Conservation (phyloP, 441 rosid genomes). For the Raphanus hybrid region DNA sequence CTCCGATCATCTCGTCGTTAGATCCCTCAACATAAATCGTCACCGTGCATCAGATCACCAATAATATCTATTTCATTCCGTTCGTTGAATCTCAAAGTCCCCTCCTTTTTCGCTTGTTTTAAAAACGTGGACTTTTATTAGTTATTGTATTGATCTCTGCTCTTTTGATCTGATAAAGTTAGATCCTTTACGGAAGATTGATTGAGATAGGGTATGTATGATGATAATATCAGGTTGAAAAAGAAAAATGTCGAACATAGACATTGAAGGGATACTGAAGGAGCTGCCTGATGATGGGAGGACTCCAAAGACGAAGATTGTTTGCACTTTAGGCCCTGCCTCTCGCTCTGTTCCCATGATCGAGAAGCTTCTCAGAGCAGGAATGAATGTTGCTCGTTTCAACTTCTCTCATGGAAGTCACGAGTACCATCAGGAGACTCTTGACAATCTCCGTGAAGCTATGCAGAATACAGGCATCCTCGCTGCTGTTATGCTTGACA, state of each 20-base stretch:
- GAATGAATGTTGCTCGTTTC: conserved; percentile 77
- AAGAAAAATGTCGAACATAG: conserved; percentile 73
- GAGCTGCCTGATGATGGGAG: conserved; percentile 56
- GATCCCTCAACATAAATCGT: conserved; percentile 15
- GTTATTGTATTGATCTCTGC: conserved; percentile 1
- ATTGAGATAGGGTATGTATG: not conserved
- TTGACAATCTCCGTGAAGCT: conserved; percentile 60
- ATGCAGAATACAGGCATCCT: conserved; percentile 57
- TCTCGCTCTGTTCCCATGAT: conserved; percentile 58
- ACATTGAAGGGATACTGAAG: conserved; percentile 70
- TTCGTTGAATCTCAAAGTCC: conserved; percentile 18
- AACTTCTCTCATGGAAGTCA: conserved; percentile 68
- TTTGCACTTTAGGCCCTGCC: conserved; percentile 70
- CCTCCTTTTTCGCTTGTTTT: not conserved
- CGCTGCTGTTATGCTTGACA: conserved; percentile 72
- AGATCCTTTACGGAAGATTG: conserved; percentile 6
- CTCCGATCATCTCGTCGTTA: conserved; percentile 32
- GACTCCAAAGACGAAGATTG: conserved; percentile 68
- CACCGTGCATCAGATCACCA: not conserved
- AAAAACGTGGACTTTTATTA: conserved; percentile 12
- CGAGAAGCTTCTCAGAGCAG: conserved; percentile 63
- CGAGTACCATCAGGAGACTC: conserved; percentile 65
- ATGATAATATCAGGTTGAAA: not conserved
- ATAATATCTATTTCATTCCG: not conserved
- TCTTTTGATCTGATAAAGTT: not conserved